These are phyloP conservation scores for Tuber aestivum DNA, from an alignment of 495 filamentous ascomycete species.

Conservation along the genomic window DNA sequence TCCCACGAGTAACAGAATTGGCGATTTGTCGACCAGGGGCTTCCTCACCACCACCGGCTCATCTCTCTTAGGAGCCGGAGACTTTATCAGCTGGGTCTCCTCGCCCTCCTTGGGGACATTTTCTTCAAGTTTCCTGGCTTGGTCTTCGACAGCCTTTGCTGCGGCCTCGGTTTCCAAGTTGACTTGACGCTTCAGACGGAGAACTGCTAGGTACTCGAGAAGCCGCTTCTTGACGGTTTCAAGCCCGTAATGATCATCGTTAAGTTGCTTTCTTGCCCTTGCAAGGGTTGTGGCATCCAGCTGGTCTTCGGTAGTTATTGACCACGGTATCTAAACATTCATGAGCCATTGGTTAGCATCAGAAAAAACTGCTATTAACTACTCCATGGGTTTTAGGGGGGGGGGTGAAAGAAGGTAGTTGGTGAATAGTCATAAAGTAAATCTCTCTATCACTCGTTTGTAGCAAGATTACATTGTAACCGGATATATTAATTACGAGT, in stretches of 20 bases:
- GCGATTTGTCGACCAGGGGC: slow-evolving; percentile 77
- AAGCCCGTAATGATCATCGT: slow-evolving; percentile 93
- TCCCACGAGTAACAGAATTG: slow-evolving; percentile 87
- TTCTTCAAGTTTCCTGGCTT: slow-evolving; percentile 48
- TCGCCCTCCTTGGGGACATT: slow-evolving; percentile 29
- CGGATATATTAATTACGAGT: not conserved
- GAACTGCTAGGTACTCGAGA: slow-evolving; percentile 89
- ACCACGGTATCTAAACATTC: slow-evolving; percentile 68
- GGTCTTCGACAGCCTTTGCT: slow-evolving; percentile 59
- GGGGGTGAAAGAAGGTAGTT: not conserved
- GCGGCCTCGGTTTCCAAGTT: slow-evolving; percentile 73
- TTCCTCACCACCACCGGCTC: slow-evolving; percentile 25
- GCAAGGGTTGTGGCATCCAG: slow-evolving; percentile 75
- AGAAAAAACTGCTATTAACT: not conserved
- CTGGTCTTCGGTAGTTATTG: slow-evolving; percentile 74
- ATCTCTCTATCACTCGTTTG: not conserved
- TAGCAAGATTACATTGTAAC: not conserved
- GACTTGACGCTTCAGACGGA: slow-evolving; percentile 84
- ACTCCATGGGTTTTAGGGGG: not conserved
- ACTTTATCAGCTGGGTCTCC: slow-evolving; percentile 8
- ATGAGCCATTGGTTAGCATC: slow-evolving; percentile 17
- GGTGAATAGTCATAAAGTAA: not conserved
- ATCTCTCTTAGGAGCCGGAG: slow-evolving; percentile 2
- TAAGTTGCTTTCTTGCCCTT: slow-evolving; percentile 78
- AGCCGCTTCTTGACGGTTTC: slow-evolving; percentile 97